A percentile compares a stretch with the other conserved stretches of the same genome.
Conservation (phyloP, 2,329 filamentous ascomycete species). For the Fusarium humuli region DNA sequence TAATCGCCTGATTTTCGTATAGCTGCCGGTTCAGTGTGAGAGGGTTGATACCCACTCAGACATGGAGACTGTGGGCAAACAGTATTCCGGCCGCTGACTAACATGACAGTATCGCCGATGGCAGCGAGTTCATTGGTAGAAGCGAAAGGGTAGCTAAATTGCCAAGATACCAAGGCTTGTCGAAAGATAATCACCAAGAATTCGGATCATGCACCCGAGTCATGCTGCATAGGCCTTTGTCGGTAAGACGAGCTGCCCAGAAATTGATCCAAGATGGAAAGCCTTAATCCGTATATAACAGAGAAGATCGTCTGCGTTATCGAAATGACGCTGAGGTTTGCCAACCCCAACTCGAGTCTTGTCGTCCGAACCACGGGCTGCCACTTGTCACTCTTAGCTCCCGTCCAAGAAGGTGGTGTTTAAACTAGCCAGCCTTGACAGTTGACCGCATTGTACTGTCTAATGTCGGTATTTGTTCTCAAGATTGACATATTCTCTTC, state of each 20-base stretch:
- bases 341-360: background rate
- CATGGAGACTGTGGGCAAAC: background rate
- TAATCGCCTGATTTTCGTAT: background rate
- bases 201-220: background rate
- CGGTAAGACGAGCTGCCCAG: background rate
- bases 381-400: background rate
- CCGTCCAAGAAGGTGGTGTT: background rate
- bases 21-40: background rate
- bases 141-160: background rate
- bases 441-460: background rate
- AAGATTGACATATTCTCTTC: background rate
- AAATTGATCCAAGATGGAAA: background rate
- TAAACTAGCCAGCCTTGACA: background rate
- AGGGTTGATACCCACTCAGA: background rate
- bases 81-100: background rate
- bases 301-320: background rate
- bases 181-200: background rate
- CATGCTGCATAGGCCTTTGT: background rate
- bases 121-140: background rate
- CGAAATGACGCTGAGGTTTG: background rate
- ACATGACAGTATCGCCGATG: background rate
- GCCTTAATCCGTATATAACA: background rate
- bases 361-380: background rate
- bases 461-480: background rate
- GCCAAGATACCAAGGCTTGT: background rate